Conservation (phyloP, 805 yeast species). For the Lipomyces yamadae region DNA sequence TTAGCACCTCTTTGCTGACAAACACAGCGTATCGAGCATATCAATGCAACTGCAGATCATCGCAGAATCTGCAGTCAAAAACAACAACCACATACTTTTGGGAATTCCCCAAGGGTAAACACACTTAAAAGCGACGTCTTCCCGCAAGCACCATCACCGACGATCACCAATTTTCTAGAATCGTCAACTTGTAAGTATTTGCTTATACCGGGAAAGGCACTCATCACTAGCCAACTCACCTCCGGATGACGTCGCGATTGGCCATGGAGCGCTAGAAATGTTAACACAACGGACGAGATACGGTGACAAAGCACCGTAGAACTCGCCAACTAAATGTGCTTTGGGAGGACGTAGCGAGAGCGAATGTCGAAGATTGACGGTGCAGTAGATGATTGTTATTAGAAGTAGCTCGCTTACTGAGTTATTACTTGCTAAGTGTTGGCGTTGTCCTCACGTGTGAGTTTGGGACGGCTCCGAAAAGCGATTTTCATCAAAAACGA, state of each 20-base stretch:
- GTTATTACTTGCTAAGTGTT: no score
- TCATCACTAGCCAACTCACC: constrained; percentile 10
- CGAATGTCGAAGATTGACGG: not conserved
- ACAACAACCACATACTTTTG: constrained; percentile 61
- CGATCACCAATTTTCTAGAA: constrained; percentile 77
- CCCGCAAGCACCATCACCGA: constrained; percentile 88
- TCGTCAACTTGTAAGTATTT: not conserved
- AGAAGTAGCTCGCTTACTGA: not conserved
- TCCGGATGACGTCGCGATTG: constrained; percentile 34
- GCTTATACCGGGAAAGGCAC: not conserved
- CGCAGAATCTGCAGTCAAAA: not conserved
- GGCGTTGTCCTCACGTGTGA: not conserved
- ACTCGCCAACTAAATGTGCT: constrained; percentile 5
- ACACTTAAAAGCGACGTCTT: constrained; percentile 92
- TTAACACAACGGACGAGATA: not conserved
- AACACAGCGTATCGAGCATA: not conserved
- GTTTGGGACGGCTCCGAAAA: not conserved
- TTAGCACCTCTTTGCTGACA: not conserved
- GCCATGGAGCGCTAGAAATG: constrained; percentile 20
- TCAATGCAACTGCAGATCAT: not conserved
- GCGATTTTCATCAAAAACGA: not conserved
- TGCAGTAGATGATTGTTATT: not conserved
- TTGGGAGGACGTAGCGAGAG: not conserved
- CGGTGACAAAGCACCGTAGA: not conserved
- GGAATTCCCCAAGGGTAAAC: constrained; percentile 90